Conservation (phyloP, 2,329 filamentous ascomycete genomes). For the Sarocladiaceae sp. region DNA sequence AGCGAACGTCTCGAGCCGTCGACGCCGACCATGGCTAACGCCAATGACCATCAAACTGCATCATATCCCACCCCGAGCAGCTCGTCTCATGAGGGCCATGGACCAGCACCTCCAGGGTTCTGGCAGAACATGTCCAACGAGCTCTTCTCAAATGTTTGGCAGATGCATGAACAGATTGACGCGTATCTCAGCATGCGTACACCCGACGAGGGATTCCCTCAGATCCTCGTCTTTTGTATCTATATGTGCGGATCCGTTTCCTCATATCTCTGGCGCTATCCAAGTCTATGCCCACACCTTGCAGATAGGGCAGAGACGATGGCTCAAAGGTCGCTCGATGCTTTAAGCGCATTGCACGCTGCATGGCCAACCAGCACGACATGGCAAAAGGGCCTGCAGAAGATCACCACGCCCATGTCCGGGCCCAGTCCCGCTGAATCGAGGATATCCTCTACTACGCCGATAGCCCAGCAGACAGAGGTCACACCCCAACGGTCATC, state of each 20-base stretch:
- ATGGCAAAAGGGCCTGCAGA: constrained; percentile 17
- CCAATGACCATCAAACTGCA: constrained; percentile 10
- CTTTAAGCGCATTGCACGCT: constrained; percentile 18
- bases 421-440: constrained; percentile 10
- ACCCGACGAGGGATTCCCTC: constrained; percentile 25
- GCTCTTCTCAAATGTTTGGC: constrained; percentile 28
- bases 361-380: constrained; percentile 19
- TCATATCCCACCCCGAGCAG: constrained; percentile 9
- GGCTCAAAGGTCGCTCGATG: constrained; percentile 17
- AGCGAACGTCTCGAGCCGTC: constrained; percentile 11
- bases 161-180: constrained; percentile 29
- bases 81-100: constrained; percentile 9
- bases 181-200: constrained; percentile 22
- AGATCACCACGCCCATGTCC: constrained; percentile 15
- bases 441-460: background rate
- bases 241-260: constrained; percentile 34
- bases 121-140: constrained; percentile 23
- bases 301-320: constrained; percentile 20
- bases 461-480: background rate
- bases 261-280: constrained; percentile 23
- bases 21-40: constrained; percentile 14
- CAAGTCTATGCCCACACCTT: constrained; percentile 20
- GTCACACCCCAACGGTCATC: no score
- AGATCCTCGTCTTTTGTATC: constrained; percentile 32
- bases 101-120: constrained; percentile 17